These are phyloP conservation scores for Pterocarpus santalinus DNA, from an alignment of 306 rosid species.

Conservation along the genomic window DNA sequence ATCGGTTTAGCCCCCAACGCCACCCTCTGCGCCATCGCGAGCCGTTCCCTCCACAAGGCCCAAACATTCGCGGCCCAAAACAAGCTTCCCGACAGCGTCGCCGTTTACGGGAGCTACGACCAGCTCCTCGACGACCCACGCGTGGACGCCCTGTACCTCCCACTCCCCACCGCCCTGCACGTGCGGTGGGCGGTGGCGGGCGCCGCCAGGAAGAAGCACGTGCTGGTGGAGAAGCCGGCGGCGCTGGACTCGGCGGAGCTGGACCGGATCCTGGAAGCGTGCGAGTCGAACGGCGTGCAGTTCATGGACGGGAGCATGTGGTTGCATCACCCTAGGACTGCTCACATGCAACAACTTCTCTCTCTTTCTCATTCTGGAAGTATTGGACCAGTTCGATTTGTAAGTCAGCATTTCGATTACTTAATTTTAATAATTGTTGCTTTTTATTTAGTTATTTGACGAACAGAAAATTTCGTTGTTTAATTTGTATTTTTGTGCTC, in stretches of 20 bases:
- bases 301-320: constrained; percentile 91
- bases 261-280: constrained; percentile 73
- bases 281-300: constrained; percentile 74
- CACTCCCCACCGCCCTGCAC: constrained; percentile 78
- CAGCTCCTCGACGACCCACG: constrained; percentile 68
- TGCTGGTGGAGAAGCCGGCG: constrained; percentile 79
- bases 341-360: constrained; percentile 61
- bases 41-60: constrained; percentile 80
- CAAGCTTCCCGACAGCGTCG: constrained; percentile 46
- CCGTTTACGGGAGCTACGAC: constrained; percentile 71
- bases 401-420: constrained; percentile 34
- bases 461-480: background rate
- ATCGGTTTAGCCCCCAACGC: constrained; percentile 68
- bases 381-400: constrained; percentile 59
- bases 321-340: constrained; percentile 87
- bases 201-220: constrained; percentile 79
- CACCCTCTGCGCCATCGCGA: constrained; percentile 65
- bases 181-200: constrained; percentile 72
- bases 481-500: background rate
- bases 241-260: constrained; percentile 71
- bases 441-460: too few relatives aligned
- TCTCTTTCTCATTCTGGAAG: constrained; percentile 46
- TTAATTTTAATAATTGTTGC: background rate
- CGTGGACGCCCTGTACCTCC: constrained; percentile 80
- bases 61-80: constrained; percentile 57